Percentiles rank a stretch among this genome's conserved stretches.
These are phyloP conservation scores for Lactarius hatsudake DNA, from an alignment of 768 basidiomycete species.

Conservation along the genomic window DNA sequence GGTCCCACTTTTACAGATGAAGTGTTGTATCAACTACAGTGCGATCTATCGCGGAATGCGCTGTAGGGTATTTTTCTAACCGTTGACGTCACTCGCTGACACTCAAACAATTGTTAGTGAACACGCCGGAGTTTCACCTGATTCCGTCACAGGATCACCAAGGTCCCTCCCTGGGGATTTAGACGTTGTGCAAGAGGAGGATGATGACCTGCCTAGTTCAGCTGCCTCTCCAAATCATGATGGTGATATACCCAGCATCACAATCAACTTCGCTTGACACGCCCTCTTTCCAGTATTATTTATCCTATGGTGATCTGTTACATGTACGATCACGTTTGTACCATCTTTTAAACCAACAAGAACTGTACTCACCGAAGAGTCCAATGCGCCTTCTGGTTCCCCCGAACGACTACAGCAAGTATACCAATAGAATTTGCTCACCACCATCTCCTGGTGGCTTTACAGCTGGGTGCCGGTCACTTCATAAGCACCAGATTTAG, in stretches of 20 bases:
- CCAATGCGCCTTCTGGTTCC: no score
- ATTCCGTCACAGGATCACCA: not conserved
- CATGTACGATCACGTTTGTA: no score
- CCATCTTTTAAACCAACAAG: no score
- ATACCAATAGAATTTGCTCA: no score
- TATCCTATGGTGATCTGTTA: no score
- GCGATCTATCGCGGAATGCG: not conserved
- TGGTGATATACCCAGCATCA: not conserved
- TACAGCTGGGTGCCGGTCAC: no score
- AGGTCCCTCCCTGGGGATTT: not conserved
- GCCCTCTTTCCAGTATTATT: no score
- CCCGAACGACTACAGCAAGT: no score
- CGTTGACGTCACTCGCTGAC: not conserved
- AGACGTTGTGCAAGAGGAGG: not conserved
- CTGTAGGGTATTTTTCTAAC: not conserved
- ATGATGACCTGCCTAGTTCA: not conserved
- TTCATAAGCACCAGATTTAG: no score
- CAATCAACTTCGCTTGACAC: not conserved
- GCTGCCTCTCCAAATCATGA: not conserved
- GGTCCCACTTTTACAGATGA: no score
- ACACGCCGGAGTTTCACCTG: constrained; percentile 1
- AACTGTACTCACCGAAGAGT: no score
- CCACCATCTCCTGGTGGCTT: no score
- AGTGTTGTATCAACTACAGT: not conserved
- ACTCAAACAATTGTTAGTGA: not conserved